Evolutionary conservation across 148 eudicot species (phyloP), one percentile per base, ranked within the genome.

Genomic region (Rhododendron simsii): DNA sequence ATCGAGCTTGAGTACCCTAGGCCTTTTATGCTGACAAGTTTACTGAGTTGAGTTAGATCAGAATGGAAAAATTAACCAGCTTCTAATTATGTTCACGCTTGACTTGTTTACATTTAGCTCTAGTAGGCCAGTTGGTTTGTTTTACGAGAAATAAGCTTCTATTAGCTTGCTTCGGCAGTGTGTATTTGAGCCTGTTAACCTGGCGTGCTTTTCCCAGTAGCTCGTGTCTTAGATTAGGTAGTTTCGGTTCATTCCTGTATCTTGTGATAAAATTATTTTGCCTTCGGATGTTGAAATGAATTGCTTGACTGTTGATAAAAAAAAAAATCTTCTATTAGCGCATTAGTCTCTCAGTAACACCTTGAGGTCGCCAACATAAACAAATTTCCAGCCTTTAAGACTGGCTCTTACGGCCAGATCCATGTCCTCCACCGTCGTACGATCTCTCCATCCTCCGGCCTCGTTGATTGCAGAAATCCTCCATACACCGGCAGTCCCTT

Each of bases 361-460:
- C 93, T 92, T 89, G 45, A 95, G 90, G 13, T 92, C 93, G 59
- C 93, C 92, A 37, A 93, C 69, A 83, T 95, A 95, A 30, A 93
- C 89, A 81, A 93, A 93, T 86, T 93, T 95, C 98, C 98, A 95
- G 76, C 96, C 96, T 90, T 93, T 93, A 73, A 95, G 98, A 75
- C 92, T 90, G 48, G 96, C 98, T 59, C 98, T 90, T 30, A 95
- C 96, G 39, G 98, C 96, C 41, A 95, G 90, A 82, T 95, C 98
- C 98, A 95, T 92, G 86, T 95, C 98, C 85, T 95, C 98, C 9
- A 93, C 98, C 0, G 98, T 95, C 1, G 98, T 95, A 67, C 98
- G 73, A 95, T 41, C 65, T 92, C 8, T 91, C 98, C 98, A 95
- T 39, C 96, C 98, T 59, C 98, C 98, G 1, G 96, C 96, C 85